Conservation (phyloP, 148 eudicot genomes). For the Gaultheria prostrata region DNA sequence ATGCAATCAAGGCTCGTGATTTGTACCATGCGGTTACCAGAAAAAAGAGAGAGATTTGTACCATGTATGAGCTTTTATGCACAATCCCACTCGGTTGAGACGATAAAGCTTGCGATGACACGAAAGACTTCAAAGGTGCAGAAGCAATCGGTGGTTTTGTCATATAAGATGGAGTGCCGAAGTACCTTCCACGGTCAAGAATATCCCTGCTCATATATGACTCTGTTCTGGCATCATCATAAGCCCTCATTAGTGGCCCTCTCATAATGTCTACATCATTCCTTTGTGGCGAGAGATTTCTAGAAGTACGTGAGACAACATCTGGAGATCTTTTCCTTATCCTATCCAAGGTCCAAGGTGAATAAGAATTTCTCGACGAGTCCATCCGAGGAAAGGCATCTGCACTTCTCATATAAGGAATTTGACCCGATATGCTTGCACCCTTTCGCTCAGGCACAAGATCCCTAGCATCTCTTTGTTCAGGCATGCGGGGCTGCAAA, state of each 20-base stretch:
- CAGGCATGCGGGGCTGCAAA: constrained; percentile 32
- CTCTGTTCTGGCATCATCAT: constrained; percentile 51
- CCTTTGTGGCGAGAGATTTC: constrained; percentile 52
- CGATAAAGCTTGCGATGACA: constrained; percentile 33
- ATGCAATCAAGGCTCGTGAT: constrained; percentile 19
- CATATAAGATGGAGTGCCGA: constrained; percentile 40
- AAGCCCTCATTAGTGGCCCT: constrained; percentile 47
- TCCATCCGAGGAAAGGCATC: constrained; percentile 36
- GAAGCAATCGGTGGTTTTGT: constrained; percentile 41
- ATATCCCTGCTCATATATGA: constrained; percentile 40
- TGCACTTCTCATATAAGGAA: constrained; percentile 43
- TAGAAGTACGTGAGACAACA: constrained; percentile 33
- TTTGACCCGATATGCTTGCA: constrained; percentile 25
- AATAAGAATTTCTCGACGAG: constrained; percentile 42
- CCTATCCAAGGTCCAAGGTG: constrained; percentile 58
- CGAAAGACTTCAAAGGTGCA: constrained; percentile 39
- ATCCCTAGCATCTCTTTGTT: constrained; percentile 24
- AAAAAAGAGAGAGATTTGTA: constrained; percentile 23
- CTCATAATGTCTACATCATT: constrained; percentile 41
- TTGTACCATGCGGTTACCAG: constrained; percentile 31
- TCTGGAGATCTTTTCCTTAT: constrained; percentile 57
- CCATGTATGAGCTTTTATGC: constrained; percentile 52
- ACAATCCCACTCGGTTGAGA: constrained; percentile 33
- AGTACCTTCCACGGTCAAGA: constrained; percentile 47
- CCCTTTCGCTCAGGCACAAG: constrained; percentile 31